Evolutionary conservation across 2,329 filamentous ascomycete genomes (phyloP), one percentile per base, ranked within the genome.

Genomic region (Colletotrichum sublineola): DNA sequence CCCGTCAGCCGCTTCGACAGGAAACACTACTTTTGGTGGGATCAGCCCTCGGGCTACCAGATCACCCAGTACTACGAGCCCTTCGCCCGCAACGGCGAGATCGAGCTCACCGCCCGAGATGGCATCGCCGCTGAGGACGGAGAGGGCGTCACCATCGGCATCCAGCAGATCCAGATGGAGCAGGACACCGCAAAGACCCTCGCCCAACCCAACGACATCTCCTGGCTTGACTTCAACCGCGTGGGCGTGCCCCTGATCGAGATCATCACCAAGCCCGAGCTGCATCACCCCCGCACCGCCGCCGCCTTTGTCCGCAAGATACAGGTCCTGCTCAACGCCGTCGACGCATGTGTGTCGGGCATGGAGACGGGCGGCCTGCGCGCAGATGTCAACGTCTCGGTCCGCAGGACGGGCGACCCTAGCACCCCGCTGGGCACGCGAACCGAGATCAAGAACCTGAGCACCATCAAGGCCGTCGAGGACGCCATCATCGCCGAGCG

Each of bases 1-100:
- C 85, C 83, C 1, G 87, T 89, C 76, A 97, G 95, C 81, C 90
- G 90, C 66, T 99, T 98, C 83, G 96, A 99, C 82, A 89, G 96
- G 75, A 99, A 99, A 81, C 96, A 99, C 82, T 99, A 99, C 83
- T 98, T 99, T 82, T 97, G 98, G 85, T 97, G 96, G 89, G 96
- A 99, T 81, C 96, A 99, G 82, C 96, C 96, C 0, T 89, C 94
- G 0, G 96, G 96, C 0, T 99, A 99, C 81, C 96, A 99, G 81
- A 97, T 99, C 74, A 99, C 96, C 1, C 96, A 99, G 80, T 98
- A 96, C 84, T 98, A 98, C 81, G 85, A 90, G 70, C 90, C 91
- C 0, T 90, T 92, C 75, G 91, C 91, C 1, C 90, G 86, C 73
- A 86, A 94, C 77, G 96, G 96, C 1, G 83, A 85, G 50, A 85